Base-by-base conservation (phyloP, 2,329 filamentous ascomycete genomes). In the Bipolaris oryzae region DNA sequence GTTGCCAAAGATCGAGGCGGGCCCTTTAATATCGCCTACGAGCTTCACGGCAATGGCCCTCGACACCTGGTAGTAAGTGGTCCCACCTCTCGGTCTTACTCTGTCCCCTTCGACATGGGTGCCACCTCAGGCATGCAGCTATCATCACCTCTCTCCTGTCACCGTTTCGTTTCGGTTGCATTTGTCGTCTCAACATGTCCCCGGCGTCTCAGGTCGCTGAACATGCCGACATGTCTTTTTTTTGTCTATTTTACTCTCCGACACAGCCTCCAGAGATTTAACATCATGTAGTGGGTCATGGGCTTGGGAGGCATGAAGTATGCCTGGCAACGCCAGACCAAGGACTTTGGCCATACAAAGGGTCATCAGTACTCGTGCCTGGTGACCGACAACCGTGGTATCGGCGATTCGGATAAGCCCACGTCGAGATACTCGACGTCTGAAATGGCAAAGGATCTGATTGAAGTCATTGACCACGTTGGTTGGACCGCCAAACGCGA, bases 271-370 rank as follows among this genome's bases (percentile, higher is more conserved):
- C 38, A 5, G 10, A 35, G 31, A 50, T 55, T 61, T 70, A 37
- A 67, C 61, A 53, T 13, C 3, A 52, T 66, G 44, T 67, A 93
- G 90, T 87, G 90, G 79, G 83, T 96, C 68, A 92, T 92, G 87
- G 92, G 92, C 61, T 83, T 96, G 3, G 91, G 88, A 35, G 87
- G 87, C 53, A 82, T 82, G 68, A 85, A 82, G 72, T 82, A 85
- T 41, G 83, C 87, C 53, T 96, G 90, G 90, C 91, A 96, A 79
- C 86, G 90, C 50, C 92, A 96, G 73, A 95, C 89, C 9, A 85
- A 89, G 64, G 84, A 91, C 77, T 94, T 96, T 71, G 91, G 90
- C 49, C 92, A 96, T 77, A 81, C 86, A 48, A 81, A 86, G 58
- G 83, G 80, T 44, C 79, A 86, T 58, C 79, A 83, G 62, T 96